These are phyloP conservation scores for Tilletia indica DNA, from an alignment of 1,284 basidiomycete genomes.

Conservation along the genomic window DNA sequence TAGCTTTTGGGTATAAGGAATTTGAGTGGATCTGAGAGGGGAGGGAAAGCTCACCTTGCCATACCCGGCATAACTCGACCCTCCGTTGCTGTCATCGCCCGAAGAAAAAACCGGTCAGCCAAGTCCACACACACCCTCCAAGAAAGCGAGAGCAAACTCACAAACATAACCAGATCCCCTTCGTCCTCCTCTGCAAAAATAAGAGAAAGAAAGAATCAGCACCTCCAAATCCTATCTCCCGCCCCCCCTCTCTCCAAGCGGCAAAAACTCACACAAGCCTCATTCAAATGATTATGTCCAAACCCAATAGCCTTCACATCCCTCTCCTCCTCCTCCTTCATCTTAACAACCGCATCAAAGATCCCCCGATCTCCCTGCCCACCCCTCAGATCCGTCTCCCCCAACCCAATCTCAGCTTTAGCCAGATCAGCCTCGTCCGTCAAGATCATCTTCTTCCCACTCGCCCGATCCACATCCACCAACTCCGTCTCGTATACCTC, in stretches of 20 bases:
- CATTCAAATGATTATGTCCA: constrained; percentile 57
- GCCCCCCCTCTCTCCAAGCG: too few relatives aligned
- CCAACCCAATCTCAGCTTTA: neutral
- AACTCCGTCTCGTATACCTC: constrained; percentile 42
- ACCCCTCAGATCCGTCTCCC: constrained; percentile 21
- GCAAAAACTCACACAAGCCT: constrained; percentile 72
- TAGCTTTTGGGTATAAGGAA: constrained; percentile 20
- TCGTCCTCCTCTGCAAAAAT: constrained; percentile 31
- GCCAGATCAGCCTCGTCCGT: neutral
- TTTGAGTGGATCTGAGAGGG: constrained; percentile 10
- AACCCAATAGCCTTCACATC: constrained; percentile 41
- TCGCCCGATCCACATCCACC: constrained; percentile 29
- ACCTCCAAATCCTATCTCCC: constrained; percentile 58
- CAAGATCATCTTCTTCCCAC: constrained; percentile 28
- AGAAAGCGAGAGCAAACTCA: neutral
- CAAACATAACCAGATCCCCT: constrained; percentile 31
- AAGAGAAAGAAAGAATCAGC: constrained; percentile 60
- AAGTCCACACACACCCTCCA: neutral
- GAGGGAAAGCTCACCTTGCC: constrained; percentile 63
- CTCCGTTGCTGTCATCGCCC: constrained; percentile 20
- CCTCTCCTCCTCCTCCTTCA: constrained; percentile 18
- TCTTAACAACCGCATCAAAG: constrained; percentile 33
- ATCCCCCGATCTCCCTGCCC: constrained; percentile 44
- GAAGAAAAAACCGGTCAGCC: neutral
- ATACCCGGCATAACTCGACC: constrained; percentile 70